Evolutionary conservation across 352 stramenopile genomes (phyloP).

Genomic region (Globisporangium barbulae): DNA sequence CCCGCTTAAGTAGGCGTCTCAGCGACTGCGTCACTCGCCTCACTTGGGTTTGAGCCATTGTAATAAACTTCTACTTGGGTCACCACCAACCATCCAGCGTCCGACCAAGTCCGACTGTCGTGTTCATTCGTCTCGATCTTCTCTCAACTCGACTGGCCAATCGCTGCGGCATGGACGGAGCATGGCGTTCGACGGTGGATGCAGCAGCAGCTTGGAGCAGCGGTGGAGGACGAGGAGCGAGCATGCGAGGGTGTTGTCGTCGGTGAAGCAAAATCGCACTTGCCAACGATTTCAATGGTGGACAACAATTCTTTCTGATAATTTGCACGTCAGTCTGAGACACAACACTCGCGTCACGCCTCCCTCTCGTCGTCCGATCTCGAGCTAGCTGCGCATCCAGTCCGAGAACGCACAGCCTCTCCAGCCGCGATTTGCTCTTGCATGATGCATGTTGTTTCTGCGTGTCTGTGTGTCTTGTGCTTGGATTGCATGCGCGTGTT

Average conservation of each 20-base stretch:
- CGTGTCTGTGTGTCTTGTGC: conserved; percentile 15
- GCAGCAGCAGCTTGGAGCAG: not conserved
- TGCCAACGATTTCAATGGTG: conserved; percentile 57
- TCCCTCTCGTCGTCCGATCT: not conserved
- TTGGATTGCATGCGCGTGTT: conserved; percentile 9
- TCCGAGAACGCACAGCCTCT: not conserved
- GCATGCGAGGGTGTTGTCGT: conserved; percentile 20
- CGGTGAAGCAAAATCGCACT: conserved; percentile 55
- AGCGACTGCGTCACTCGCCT: conserved; percentile 30
- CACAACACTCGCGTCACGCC: conserved; percentile 18
- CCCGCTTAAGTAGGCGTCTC: conserved; percentile 94
- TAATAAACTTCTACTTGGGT: conserved; percentile 66
- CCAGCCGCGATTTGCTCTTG: conserved; percentile 2
- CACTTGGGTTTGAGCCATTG: conserved; percentile 66
- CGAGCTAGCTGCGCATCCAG: not conserved
- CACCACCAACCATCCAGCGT: conserved; percentile 1
- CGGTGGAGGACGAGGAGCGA: not conserved
- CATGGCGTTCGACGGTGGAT: not conserved
- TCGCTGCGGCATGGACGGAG: not conserved
- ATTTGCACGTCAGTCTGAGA: conserved; percentile 92
- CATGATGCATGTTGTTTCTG: conserved; percentile 25
- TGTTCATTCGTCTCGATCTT: conserved; percentile 1
- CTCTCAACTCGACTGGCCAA: not conserved
- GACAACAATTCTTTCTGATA: conserved; percentile 51
- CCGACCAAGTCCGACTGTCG: not conserved